Base-by-base conservation (phyloP, 2,329 filamentous ascomycete genomes). In the Xylariaceae sp. region DNA sequence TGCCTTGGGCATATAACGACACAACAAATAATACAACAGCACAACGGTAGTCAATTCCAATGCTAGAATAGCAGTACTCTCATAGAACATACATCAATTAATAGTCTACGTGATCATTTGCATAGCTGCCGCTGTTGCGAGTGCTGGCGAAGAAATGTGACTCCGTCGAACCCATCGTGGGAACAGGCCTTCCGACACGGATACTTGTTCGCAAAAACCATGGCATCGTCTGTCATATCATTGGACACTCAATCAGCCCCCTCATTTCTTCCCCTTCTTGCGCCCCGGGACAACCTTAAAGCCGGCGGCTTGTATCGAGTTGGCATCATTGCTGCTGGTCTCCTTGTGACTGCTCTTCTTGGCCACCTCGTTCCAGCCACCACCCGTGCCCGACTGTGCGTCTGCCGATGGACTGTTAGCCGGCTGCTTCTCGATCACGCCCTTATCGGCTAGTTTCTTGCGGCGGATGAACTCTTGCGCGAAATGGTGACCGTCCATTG, bases 291-390 rank as follows among this genome's bases (percentile, higher is more conserved):
- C 93, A 50, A 98, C 90, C 80, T 95, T 95, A 79, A 97, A 98
- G 48, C 84, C 85, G 9, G 88, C 82, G 20, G 80, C 83, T 43
- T 77, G 71, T n/a, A 75, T 71, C 6, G 73, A 66, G 10, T 74
- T 67, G 44, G 76, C 64, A 75, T 79, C 65, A 75, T 79, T 65
- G 71, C 72, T 71, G 65, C 76, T 73, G 46, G 78, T 73, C 29
- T 82, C 81, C 59, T 78, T 79, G 47, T 78, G 77, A 52, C 77
- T 75, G 47, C 89, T 89, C 81, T 97, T 97, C 87, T 98, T 98
- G 1, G 95, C 95, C 50, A 99, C 95, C 76, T 98, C 95, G 66
- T 83, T 96, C 95, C 95, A 99, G 19, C 93, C 93, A 52, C 80
- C 77, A 21, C 75, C 69, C 48, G 75, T 78, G 63, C 75, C 78